These are phyloP conservation scores for Pichia rugopelliculosa DNA, from an alignment of 805 yeast species.

Conservation along the genomic window DNA sequence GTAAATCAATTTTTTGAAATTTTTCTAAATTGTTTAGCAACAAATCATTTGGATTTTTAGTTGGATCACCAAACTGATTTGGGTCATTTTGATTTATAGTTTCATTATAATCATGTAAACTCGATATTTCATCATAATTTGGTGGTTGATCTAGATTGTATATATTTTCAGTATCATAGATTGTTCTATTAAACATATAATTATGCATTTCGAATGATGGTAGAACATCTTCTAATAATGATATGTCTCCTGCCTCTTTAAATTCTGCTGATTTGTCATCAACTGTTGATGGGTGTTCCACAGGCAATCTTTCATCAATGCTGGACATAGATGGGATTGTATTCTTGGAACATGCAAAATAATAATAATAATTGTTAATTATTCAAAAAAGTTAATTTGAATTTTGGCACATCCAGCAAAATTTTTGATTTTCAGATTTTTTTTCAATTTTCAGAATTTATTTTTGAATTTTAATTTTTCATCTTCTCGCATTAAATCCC, in stretches of 20 bases:
- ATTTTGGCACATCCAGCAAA: neutral
- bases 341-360: no score
- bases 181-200: constrained; percentile 24
- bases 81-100: neutral
- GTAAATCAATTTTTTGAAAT: constrained; percentile 19
- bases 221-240: constrained; percentile 37
- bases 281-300: neutral
- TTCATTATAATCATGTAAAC: neutral
- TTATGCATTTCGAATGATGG: constrained; percentile 70
- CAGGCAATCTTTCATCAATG: neutral
- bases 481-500: neutral
- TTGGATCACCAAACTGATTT: constrained; percentile 14
- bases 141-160: constrained; percentile 16
- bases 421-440: no score
- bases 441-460: no score
- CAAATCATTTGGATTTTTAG: constrained; percentile 16
- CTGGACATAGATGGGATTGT: no score
- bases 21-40: constrained; percentile 24
- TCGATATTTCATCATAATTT: constrained; percentile 14
- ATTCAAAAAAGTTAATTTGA: no score
- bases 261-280: neutral
- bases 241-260: neutral
- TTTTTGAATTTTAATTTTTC: neutral
- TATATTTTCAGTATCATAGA: constrained; percentile 13
- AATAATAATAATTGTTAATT: no score